phyloP scores from a whole-genome alignment of 441 rosid species.

The Erodium texanum region DNA sequence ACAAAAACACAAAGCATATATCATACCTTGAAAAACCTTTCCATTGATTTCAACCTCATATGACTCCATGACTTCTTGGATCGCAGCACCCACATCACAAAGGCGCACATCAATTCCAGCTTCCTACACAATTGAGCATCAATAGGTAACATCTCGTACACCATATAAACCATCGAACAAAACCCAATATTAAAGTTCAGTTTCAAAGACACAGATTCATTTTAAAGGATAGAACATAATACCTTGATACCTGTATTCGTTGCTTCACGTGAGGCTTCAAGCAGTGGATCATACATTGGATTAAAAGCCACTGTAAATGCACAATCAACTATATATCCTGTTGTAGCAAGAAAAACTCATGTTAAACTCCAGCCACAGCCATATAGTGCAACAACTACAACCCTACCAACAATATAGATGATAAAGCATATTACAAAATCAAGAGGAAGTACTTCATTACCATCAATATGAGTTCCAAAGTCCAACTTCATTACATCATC shows the following conservation, averaged over 20 bases:
- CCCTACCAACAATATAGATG: constrained; percentile 12
- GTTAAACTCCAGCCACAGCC: neutral
- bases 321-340: constrained; percentile 83
- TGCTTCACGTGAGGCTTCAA: constrained; percentile 93
- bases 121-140: constrained; percentile 42
- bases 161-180: neutral
- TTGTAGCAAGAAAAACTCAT: constrained; percentile 17
- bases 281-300: constrained; percentile 86
- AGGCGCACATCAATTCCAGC: constrained; percentile 92
- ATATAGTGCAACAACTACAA: neutral
- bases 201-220: neutral
- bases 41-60: constrained; percentile 96
- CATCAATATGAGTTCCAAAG: constrained; percentile 95
- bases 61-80: constrained; percentile 97
- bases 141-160: neutral
- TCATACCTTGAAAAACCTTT: constrained; percentile 77
- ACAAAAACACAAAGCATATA: constrained; percentile 4
- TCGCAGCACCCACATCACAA: constrained; percentile 92
- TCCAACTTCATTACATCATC: constrained; percentile 97
- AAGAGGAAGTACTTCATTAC: constrained; percentile 24
- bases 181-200: neutral
- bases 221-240: constrained; percentile 1
- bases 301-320: constrained; percentile 95
- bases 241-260: constrained; percentile 95
- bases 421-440: neutral